These are phyloP conservation scores for Neoboletus subvelutipes DNA, from an alignment of 768 basidiomycete genomes.

Conservation along the genomic window DNA sequence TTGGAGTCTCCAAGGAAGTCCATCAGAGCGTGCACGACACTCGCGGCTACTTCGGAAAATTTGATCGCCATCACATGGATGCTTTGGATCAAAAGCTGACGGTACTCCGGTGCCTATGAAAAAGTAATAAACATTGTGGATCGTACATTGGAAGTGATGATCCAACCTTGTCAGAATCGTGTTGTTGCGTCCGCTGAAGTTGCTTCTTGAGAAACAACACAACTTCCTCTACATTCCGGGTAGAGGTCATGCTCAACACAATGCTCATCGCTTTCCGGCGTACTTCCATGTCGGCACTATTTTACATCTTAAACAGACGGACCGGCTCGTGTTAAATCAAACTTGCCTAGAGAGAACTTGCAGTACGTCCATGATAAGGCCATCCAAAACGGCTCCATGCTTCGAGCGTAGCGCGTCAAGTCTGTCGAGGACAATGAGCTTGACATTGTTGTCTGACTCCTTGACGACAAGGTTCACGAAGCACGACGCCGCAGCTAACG, in stretches of 20 bases:
- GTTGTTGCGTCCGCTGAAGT: conserved; percentile 88
- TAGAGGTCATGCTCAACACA: conserved; percentile 89
- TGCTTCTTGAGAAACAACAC: conserved; percentile 97
- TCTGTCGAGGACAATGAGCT: conserved; percentile 93
- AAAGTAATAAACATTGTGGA: not conserved
- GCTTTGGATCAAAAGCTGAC: conserved; percentile 94
- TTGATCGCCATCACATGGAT: conserved; percentile 96
- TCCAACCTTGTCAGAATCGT: conserved; percentile 85
- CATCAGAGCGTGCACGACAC: conserved; percentile 91
- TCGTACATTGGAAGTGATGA: not conserved
- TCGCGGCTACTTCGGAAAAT: conserved; percentile 95
- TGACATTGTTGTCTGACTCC: conserved; percentile 99
- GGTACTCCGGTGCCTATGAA: conserved; percentile 83
- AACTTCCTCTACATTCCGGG: conserved; percentile 94
- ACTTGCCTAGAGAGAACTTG: conserved; percentile 80
- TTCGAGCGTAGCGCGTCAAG: conserved; percentile 78
- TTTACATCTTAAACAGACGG: not conserved
- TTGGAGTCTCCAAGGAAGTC: conserved; percentile 93
- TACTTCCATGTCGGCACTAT: conserved; percentile 93
- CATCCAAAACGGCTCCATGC: conserved; percentile 87
- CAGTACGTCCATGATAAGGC: conserved; percentile 93
- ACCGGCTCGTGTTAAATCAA: not conserved
- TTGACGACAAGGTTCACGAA: conserved; percentile 89
- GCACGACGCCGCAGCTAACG: conserved; percentile 79
- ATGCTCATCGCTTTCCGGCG: conserved; percentile 88